Percentiles rank a stretch among this genome's conserved stretches.
These are phyloP conservation scores for Paramecium biaurelia DNA, from an alignment of 73 alveolate species.

Conservation along the genomic window DNA sequence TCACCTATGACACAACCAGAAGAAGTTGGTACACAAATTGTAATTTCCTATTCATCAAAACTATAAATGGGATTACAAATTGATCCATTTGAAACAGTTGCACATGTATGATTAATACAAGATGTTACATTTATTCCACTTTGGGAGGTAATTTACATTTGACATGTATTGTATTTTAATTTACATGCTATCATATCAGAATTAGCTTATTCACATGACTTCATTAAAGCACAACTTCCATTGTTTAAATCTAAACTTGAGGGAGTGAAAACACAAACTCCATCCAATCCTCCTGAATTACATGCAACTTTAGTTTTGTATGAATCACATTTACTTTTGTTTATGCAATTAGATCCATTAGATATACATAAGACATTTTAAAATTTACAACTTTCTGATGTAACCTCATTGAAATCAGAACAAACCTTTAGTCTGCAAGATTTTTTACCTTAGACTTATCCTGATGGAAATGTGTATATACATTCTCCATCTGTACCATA, in stretches of 20 bases:
- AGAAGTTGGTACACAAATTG: neutral
- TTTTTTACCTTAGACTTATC: neutral
- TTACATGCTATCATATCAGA: constrained; percentile 15
- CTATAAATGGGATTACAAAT: neutral
- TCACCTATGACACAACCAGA: neutral
- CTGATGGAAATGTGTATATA: neutral
- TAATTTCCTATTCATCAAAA: neutral
- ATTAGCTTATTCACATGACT: constrained; percentile 11
- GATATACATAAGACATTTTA: neutral
- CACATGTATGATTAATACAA: neutral
- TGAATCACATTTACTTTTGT: neutral
- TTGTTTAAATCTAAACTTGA: neutral
- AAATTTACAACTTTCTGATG: neutral
- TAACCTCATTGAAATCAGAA: neutral
- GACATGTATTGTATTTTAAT: neutral
- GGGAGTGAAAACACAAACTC: neutral
- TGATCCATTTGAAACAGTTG: neutral
- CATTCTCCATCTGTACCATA: constrained; percentile 31
- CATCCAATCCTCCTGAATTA: constrained; percentile 10
- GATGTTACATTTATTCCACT: neutral
- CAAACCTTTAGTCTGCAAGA: constrained; percentile 18
- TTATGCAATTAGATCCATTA: neutral
- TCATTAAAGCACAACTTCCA: neutral
- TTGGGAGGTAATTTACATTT: neutral
- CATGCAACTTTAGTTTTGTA: constrained; percentile 9